phyloP scores from a whole-genome alignment of 2,329 filamentous ascomycete genomes.

The Ascochyta clinopodiicola region DNA sequence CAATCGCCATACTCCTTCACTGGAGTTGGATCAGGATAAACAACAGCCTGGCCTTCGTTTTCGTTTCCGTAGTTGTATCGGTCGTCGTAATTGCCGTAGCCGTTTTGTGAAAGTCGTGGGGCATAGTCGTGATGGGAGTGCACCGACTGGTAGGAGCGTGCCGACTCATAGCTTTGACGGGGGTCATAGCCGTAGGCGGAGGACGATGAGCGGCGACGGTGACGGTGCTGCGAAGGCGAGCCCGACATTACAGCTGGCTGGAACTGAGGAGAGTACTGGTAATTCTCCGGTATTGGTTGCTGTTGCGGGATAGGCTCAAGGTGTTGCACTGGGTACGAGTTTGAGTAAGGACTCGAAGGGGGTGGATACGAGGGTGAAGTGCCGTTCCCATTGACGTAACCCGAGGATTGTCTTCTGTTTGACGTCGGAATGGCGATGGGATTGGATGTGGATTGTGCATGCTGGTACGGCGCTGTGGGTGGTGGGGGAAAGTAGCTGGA shows the following conservation, averaged over 20 bases:
- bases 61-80: background rate
- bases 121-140: background rate
- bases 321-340: slow-evolving; percentile 6
- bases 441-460: slow-evolving; percentile 1
- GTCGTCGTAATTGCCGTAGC: background rate
- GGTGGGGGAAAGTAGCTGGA: slow-evolving; percentile 16
- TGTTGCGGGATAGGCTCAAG: slow-evolving; percentile 19
- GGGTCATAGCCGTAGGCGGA: slow-evolving; percentile 6
- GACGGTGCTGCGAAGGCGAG: background rate
- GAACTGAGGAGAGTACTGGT: slow-evolving; percentile 3
- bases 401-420: slow-evolving; percentile 1
- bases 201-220: slow-evolving; percentile 8
- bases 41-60: background rate
- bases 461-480: slow-evolving; percentile 8
- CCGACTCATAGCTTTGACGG: slow-evolving; percentile 6
- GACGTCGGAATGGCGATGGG: slow-evolving; percentile 10
- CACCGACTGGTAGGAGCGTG: slow-evolving; percentile 7
- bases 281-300: slow-evolving; percentile 5
- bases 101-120: background rate
- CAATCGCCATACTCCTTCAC: slow-evolving; percentile 13
- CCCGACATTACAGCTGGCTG: background rate
- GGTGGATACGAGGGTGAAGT: slow-evolving; percentile 4
- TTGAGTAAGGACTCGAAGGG: background rate
- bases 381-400: background rate
- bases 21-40: background rate